A percentile compares a stretch with the other conserved stretches of the same genome.
Conservation (phyloP, 2,329 filamentous ascomycete genomes). For the Chaetothyriales sp. region DNA sequence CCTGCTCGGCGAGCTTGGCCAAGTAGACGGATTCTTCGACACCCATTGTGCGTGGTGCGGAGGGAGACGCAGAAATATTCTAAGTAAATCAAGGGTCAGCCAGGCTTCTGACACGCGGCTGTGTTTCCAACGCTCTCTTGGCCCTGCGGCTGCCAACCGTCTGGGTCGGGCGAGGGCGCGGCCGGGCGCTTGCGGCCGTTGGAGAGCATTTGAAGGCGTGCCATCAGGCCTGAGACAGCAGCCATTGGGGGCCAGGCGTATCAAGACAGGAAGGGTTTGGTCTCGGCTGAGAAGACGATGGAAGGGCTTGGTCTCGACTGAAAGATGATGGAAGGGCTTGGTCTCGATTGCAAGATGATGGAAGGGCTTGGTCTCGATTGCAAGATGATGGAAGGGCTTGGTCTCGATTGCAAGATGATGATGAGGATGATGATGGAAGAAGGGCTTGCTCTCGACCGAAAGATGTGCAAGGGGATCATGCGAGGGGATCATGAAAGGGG, state of each 20-base stretch:
- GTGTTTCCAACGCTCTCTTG: neutral
- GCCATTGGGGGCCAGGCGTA: neutral
- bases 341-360: too few species aligned
- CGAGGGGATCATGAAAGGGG: too few species aligned
- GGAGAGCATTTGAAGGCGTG: neutral
- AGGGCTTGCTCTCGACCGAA: too few species aligned
- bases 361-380: too few species aligned
- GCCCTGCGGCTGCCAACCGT: slow-evolving; percentile 6
- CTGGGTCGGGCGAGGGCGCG: slow-evolving; percentile 12
- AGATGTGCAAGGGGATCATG: too few species aligned
- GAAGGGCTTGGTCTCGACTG: neutral
- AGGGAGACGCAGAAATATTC: neutral
- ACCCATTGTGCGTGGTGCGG: slow-evolving; percentile 61
- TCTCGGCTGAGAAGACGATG: neutral
- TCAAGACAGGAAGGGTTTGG: neutral
- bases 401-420: too few species aligned
- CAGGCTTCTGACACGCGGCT: neutral
- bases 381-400: too few species aligned
- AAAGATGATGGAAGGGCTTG: too few species aligned
- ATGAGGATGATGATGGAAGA: too few species aligned
- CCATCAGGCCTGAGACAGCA: neutral
- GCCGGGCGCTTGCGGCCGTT: slow-evolving; percentile 16
- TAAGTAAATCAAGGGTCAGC: neutral
- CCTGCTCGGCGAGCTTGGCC: slow-evolving; percentile 99
- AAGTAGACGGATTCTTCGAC: slow-evolving; percentile 99